phyloP scores from a whole-genome alignment of 331 rosid species.

The Erythrophleum ivorense region DNA sequence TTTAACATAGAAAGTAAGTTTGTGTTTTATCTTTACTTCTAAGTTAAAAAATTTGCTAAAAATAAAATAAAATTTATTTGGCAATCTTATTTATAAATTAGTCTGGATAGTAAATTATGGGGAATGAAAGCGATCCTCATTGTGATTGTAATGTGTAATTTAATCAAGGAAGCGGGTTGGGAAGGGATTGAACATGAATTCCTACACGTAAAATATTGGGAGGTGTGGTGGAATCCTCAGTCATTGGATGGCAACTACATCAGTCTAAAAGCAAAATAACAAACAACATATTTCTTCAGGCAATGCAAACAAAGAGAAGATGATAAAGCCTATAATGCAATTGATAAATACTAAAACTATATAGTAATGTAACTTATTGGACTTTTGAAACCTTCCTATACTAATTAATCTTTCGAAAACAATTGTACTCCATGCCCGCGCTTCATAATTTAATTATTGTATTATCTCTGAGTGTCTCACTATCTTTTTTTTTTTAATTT shows the following conservation, averaged over 20 bases:
- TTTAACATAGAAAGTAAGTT: too few relatives aligned
- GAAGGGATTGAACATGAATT: slow-evolving; percentile 47
- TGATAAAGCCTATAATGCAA: slow-evolving; percentile 48
- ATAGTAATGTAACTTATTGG: slow-evolving; percentile 32
- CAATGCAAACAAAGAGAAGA: slow-evolving; percentile 60
- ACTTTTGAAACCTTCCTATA: slow-evolving; percentile 35
- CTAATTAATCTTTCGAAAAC: neutral
- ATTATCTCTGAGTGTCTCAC: slow-evolving; percentile 27
- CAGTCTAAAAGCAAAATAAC: slow-evolving; percentile 55
- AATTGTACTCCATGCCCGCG: neutral
- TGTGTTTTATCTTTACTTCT: too few relatives aligned
- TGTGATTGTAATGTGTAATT: slow-evolving; percentile 26
- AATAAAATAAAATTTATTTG: neutral
- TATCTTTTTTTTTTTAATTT: neutral
- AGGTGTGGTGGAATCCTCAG: slow-evolving; percentile 22
- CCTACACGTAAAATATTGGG: slow-evolving; percentile 22
- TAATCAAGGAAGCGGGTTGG: slow-evolving; percentile 36
- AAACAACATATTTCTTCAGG: slow-evolving; percentile 54
- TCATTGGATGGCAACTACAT: slow-evolving; percentile 24
- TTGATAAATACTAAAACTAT: slow-evolving; percentile 41
- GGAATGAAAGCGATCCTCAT: neutral
- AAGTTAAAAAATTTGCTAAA: neutral
- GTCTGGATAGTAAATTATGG: neutral
- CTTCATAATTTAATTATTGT: neutral
- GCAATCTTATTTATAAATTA: neutral